Evolutionary conservation across 805 yeast species (phyloP).

Genomic region (Grigorovia jiainica): DNA sequence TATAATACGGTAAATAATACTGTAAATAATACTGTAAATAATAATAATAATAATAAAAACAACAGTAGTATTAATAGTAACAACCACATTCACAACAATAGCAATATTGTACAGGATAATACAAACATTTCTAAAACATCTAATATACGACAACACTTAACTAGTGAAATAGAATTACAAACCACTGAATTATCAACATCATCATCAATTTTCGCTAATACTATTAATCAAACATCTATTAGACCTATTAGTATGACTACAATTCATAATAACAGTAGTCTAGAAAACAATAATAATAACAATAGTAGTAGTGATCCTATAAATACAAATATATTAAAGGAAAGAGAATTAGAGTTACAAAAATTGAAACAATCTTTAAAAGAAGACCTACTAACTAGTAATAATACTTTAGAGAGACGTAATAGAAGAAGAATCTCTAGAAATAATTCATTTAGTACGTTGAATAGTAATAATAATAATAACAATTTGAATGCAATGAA

Average conservation of each 20-base stretch:
- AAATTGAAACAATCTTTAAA: slow-evolving; percentile 3
- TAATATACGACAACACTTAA: neutral
- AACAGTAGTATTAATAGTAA: no score
- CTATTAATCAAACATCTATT: slow-evolving; percentile 1
- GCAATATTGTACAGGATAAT: neutral
- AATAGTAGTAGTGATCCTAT: neutral
- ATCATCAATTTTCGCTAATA: slow-evolving; percentile 5
- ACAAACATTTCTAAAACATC: neutral
- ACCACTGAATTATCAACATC: neutral
- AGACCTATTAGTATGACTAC: slow-evolving; percentile 6
- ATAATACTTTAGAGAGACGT: slow-evolving; percentile 1
- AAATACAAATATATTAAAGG: neutral
- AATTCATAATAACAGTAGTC: slow-evolving; percentile 1
- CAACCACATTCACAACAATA: no score
- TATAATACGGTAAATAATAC: neutral
- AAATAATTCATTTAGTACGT: slow-evolving; percentile 1
- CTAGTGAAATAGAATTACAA: neutral
- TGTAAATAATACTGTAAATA: neutral
- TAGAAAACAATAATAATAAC: neutral
- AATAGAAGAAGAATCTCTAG: slow-evolving; percentile 1
- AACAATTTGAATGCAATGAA: neutral
- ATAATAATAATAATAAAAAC: neutral
- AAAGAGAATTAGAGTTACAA: neutral
- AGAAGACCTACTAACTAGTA: neutral
- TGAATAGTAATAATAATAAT: slow-evolving; percentile 1